These are phyloP conservation scores for Penicillium palitans DNA, from an alignment of 2,329 filamentous ascomycete species.

Conservation along the genomic window DNA sequence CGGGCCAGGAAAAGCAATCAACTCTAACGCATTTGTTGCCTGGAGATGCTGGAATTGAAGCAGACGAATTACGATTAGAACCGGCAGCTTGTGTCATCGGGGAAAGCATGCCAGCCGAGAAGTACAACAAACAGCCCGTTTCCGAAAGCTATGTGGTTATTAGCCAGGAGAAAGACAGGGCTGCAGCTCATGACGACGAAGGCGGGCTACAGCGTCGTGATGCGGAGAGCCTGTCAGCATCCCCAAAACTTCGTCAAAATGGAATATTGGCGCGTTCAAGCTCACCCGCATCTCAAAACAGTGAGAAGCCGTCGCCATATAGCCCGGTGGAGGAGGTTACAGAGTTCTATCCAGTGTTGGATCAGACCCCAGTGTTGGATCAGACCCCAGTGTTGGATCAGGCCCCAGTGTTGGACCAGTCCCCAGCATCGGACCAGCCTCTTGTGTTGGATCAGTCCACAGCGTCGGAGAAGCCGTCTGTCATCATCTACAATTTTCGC, in stretches of 20 bases:
- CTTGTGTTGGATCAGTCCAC: too few relatives aligned
- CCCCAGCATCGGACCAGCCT: too few relatives aligned
- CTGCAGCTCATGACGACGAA: neutral
- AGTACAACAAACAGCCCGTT: slow-evolving; percentile 1
- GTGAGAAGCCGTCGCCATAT: neutral
- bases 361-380: slow-evolving; percentile 2
- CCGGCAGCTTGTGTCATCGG: slow-evolving; percentile 3
- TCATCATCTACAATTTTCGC: slow-evolving; percentile 1
- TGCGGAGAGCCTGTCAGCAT: neutral
- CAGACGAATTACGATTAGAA: slow-evolving; percentile 2
- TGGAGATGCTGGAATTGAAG: slow-evolving; percentile 3
- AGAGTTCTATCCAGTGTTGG: neutral
- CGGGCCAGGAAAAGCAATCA: slow-evolving; percentile 1
- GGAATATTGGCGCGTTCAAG: slow-evolving; percentile 1
- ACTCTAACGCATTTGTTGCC: neutral
- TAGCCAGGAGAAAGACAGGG: slow-evolving; percentile 2
- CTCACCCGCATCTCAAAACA: neutral
- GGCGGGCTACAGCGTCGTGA: slow-evolving; percentile 4
- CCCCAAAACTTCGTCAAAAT: neutral
- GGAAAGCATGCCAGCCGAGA: slow-evolving; percentile 1
- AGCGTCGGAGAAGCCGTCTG: neutral
- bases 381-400: neutral
- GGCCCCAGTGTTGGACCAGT: too few relatives aligned
- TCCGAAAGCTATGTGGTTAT: slow-evolving; percentile 3
- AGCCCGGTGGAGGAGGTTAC: neutral